These are phyloP conservation scores for Tuber magnatum DNA, from an alignment of 495 filamentous ascomycete genomes.

Conservation along the genomic window DNA sequence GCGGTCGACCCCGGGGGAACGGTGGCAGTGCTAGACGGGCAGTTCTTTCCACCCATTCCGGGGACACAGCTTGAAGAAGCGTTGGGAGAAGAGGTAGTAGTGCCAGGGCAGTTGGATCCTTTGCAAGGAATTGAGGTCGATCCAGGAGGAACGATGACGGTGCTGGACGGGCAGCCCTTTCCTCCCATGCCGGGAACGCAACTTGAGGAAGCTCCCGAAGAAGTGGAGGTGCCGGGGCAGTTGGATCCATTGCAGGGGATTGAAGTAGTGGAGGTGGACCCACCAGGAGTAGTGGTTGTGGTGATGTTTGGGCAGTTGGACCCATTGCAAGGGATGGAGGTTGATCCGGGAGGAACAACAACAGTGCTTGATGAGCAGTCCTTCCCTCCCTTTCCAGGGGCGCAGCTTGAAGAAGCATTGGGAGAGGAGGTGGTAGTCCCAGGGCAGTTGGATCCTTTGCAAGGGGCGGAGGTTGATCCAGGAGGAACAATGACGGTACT, in stretches of 20 bases:
- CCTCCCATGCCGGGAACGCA: background rate
- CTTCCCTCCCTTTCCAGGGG: background rate
- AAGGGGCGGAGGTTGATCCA: slow-evolving; percentile 1
- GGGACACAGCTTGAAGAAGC: slow-evolving; percentile 13
- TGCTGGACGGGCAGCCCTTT: background rate
- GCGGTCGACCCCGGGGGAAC: background rate
- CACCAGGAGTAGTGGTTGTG: background rate
- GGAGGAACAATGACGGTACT: slow-evolving; percentile 17
- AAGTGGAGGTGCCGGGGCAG: slow-evolving; percentile 27
- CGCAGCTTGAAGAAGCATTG: slow-evolving; percentile 19
- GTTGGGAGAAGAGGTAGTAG: slow-evolving; percentile 17
- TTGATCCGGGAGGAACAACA: slow-evolving; percentile 4
- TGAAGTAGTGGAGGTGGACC: slow-evolving; percentile 23
- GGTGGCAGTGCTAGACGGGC: slow-evolving; percentile 1
- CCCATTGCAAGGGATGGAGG: background rate
- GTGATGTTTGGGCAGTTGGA: slow-evolving; percentile 4
- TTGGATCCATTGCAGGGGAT: slow-evolving; percentile 6
- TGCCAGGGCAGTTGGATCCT: slow-evolving; percentile 6
- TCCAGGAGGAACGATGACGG: slow-evolving; percentile 13
- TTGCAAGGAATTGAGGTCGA: background rate
- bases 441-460: slow-evolving; percentile 1
- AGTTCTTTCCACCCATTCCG: background rate
- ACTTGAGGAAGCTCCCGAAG: slow-evolving; percentile 21
- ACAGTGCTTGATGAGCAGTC: background rate
- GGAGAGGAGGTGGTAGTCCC: slow-evolving; percentile 16